Conservation (phyloP, 208 protist species). For the Wallacemonas sp. region DNA sequence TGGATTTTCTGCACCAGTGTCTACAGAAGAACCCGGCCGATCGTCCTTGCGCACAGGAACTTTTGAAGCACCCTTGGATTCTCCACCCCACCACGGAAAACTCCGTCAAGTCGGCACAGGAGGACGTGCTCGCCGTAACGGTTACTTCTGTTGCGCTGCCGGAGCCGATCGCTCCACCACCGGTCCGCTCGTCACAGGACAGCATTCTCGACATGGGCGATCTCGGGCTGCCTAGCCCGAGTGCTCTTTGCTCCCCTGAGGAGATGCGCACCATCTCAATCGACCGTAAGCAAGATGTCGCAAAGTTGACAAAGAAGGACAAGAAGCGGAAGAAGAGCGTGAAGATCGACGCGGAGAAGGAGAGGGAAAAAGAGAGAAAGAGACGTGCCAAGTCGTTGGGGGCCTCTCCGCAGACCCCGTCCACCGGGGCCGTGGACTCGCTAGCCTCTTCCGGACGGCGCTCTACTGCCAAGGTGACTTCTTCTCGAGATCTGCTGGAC, state of each 20-base stretch:
- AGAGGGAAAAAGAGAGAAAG: conserved; percentile 17
- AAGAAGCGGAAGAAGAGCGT: conserved; percentile 18
- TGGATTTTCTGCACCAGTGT: conserved; percentile 64
- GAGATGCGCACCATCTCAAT: neutral
- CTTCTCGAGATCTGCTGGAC: neutral
- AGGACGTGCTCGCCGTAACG: conserved; percentile 11
- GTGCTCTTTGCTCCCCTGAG: neutral
- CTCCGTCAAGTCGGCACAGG: neutral
- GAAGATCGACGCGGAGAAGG: conserved; percentile 10
- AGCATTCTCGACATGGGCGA: conserved; percentile 8
- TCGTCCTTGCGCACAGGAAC: conserved; percentile 52
- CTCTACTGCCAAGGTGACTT: neutral
- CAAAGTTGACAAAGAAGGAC: no score
- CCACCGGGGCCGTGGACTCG: neutral
- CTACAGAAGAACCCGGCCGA: conserved; percentile 49
- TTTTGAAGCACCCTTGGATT: conserved; percentile 75
- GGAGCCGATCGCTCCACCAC: neutral
- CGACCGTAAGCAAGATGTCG: no score
- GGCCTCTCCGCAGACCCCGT: neutral
- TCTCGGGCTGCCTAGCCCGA: neutral
- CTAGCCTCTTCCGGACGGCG: neutral
- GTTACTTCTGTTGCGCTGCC: neutral
- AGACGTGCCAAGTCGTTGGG: conserved; percentile 10
- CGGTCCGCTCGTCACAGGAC: neutral
- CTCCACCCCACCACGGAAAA: neutral